Base-by-base conservation (phyloP, 306 rosid genomes). In the Fragaria ananassa region DNA sequence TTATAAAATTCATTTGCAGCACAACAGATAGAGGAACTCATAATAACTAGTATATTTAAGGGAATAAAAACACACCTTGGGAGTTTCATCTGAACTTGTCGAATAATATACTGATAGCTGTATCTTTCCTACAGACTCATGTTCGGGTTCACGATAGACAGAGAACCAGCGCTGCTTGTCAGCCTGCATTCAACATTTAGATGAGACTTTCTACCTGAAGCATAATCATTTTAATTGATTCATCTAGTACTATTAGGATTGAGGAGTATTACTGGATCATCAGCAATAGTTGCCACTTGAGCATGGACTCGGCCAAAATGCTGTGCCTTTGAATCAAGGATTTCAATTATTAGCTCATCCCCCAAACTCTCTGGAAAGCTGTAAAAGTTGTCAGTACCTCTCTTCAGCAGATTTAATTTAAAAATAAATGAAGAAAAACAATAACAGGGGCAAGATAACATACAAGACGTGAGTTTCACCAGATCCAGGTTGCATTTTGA, bases 101-200 rank as follows among this genome's bases (percentile, higher is more conserved):
- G 97, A 88, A 79, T 96, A 96, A 72, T 64, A 74, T 79, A 89
- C 81, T 80, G 85, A 78, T 13, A 96, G 93, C 84, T 96, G 99
- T 85, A 92, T 77, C 83, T 92, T 91, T 46, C 98, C 99, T 39
- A 91, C 93, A 74, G 86, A 90, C 75, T 89, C 96, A 76, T 96
- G 99, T 62, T 82, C 96, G 11, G 93, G 93, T 80, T 93, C 98
- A 0, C 76, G 88, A 72, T 89, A 92, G 69, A 96, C 72, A 51
- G 93, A 86, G 91, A 96, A 96, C 99, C 99, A 96, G 57, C 99
- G 96, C 84, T 92, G 78, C 86, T 93, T 96, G 84, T 96, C 98
- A 58, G 94, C 86, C 99, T 96, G 89, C 87, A 75, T 83, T 78
- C 80, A 82, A 76, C 74, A 71, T 49, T 50, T 69, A 79, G 50